Percentiles rank a stretch among this genome's conserved stretches.
These are phyloP conservation scores for Nicotiana undulata DNA, from an alignment of 257 asterid species.

Conservation along the genomic window DNA sequence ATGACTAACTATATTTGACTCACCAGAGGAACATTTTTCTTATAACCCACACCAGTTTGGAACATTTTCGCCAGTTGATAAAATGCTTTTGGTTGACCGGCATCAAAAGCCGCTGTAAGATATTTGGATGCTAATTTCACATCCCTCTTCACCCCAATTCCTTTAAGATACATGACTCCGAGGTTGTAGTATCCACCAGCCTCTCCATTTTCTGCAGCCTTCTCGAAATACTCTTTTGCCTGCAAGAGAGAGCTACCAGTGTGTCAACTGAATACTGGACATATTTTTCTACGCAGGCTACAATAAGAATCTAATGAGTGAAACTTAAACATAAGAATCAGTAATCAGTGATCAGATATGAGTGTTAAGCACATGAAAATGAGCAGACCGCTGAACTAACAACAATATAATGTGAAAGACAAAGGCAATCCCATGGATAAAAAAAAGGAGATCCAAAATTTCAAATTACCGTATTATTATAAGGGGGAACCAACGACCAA, in stretches of 20 bases:
- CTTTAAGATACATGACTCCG: slow-evolving; percentile 85
- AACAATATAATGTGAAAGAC: neutral
- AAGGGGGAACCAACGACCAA: neutral
- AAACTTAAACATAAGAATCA: neutral
- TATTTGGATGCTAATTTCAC: slow-evolving; percentile 57
- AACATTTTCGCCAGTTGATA: slow-evolving; percentile 98
- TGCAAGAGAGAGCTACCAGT: slow-evolving; percentile 25
- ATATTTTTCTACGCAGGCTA: neutral
- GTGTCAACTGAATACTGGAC: neutral
- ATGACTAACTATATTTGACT: neutral
- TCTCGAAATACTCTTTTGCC: slow-evolving; percentile 94
- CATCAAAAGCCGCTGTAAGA: slow-evolving; percentile 66
- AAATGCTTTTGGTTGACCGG: slow-evolving; percentile 93
- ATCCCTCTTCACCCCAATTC: slow-evolving; percentile 88
- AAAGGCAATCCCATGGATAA: slow-evolving; percentile 3
- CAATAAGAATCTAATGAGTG: neutral
- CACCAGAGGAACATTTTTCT: slow-evolving; percentile 86
- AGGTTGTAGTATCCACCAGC: slow-evolving; percentile 94
- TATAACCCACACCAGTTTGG: slow-evolving; percentile 85
- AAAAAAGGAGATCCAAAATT: slow-evolving; percentile 1
- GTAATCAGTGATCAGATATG: neutral
- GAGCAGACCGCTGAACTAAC: neutral
- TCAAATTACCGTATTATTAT: neutral
- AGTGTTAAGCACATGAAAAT: neutral
- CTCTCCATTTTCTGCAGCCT: slow-evolving; percentile 88